Evolutionary conservation across 2,329 filamentous ascomycete species (phyloP).

Genomic region (Capronia epimyces): DNA sequence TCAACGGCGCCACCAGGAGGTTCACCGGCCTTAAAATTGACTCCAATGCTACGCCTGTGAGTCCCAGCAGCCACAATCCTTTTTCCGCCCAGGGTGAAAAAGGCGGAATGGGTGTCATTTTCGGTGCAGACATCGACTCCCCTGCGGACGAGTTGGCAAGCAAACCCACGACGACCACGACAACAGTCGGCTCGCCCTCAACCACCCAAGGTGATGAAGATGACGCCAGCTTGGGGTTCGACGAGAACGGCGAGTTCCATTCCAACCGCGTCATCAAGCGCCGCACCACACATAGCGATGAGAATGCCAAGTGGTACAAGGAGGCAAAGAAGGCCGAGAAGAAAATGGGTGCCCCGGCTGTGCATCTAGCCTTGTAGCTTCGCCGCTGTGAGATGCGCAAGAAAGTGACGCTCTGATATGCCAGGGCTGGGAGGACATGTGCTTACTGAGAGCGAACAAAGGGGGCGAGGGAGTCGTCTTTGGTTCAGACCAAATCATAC

Average conservation of each 20-base stretch:
- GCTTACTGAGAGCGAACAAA: neutral
- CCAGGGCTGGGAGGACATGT: neutral
- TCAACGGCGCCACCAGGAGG: conserved; percentile 14
- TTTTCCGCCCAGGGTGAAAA: conserved; percentile 20
- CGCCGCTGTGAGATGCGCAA: neutral
- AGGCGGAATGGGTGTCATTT: conserved; percentile 18
- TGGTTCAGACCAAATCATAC: no score
- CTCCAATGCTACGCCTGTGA: neutral
- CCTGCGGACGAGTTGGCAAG: conserved; percentile 10
- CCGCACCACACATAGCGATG: conserved; percentile 24
- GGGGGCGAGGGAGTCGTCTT: no score
- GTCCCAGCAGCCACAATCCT: conserved; percentile 11
- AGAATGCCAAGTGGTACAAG: conserved; percentile 30
- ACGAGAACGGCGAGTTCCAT: conserved; percentile 23
- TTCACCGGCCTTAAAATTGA: conserved; percentile 13
- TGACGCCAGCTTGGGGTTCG: conserved; percentile 14
- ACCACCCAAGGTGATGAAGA: conserved; percentile 12
- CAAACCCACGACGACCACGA: conserved; percentile 6
- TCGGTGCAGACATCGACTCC: conserved; percentile 19
- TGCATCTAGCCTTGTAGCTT: conserved; percentile 26
- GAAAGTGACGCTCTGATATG: neutral
- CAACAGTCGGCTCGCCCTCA: no score
- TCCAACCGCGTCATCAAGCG: conserved; percentile 16
- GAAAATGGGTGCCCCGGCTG: conserved; percentile 23
- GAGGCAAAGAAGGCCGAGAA: conserved; percentile 31